Evolutionary conservation across 257 asterid species (phyloP).

Genomic region (Hygrophila difformis): DNA sequence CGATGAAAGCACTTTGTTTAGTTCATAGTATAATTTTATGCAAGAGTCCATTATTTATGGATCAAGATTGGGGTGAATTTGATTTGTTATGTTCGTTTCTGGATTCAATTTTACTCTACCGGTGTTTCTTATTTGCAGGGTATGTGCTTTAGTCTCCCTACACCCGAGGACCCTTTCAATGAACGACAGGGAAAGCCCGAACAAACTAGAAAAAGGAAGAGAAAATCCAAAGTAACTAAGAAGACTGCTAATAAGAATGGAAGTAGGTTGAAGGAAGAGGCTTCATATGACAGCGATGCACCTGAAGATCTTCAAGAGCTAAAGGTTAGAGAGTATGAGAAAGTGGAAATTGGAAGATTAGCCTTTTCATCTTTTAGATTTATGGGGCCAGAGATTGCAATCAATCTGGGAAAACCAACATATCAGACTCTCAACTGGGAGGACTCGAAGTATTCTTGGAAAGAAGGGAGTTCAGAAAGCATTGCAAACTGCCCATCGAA

Average conservation of each 20-base stretch:
- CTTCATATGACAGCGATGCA: background rate
- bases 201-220: slow-evolving; percentile 31
- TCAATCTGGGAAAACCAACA: slow-evolving; percentile 29
- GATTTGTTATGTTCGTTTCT: background rate
- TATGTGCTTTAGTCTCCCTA: slow-evolving; percentile 91
- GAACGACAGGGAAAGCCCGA: slow-evolving; percentile 42
- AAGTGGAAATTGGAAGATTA: slow-evolving; percentile 16
- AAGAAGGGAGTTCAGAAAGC: slow-evolving; percentile 18
- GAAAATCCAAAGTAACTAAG: slow-evolving; percentile 24
- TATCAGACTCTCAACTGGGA: slow-evolving; percentile 18
- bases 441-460: slow-evolving; percentile 19
- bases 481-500: slow-evolving; percentile 50
- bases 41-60: background rate
- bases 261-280: slow-evolving; percentile 11
- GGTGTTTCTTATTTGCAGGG: slow-evolving; percentile 48
- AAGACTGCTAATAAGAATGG: slow-evolving; percentile 23
- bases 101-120: too few relatives aligned
- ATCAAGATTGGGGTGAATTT: background rate
- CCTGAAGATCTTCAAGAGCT: slow-evolving; percentile 1
- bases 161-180: slow-evolving; percentile 74
- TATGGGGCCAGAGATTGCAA: slow-evolving; percentile 28
- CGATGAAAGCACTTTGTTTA: too few relatives aligned
- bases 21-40: background rate
- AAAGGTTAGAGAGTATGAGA: background rate
- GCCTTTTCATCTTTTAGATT: slow-evolving; percentile 15